Evolutionary conservation across 352 stramenopile genomes (phyloP).

Genomic region (Phytophthora pluvialis): DNA sequence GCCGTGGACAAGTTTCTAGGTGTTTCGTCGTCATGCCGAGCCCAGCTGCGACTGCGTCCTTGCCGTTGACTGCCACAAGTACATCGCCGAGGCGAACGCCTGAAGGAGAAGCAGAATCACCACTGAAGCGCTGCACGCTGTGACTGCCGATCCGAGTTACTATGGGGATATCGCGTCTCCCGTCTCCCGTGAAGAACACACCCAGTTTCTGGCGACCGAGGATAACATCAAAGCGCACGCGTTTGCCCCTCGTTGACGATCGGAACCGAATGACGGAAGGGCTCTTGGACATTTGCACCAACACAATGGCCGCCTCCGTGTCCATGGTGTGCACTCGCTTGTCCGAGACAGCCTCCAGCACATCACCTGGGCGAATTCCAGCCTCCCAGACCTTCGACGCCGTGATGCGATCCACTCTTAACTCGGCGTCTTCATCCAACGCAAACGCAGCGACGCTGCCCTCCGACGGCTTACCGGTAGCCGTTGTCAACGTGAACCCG

Average conservation of each 20-base stretch:
- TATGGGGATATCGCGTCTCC: constrained; percentile 51
- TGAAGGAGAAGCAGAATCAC: constrained; percentile 12
- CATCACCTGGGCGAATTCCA: constrained; percentile 58
- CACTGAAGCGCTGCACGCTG: background rate
- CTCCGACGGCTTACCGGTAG: constrained; percentile 1
- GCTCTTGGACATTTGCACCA: constrained; percentile 36
- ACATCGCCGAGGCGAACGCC: constrained; percentile 51
- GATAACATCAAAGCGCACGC: constrained; percentile 48
- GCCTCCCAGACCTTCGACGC: constrained; percentile 48
- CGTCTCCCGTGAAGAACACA: constrained; percentile 52
- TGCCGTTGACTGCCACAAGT: constrained; percentile 62
- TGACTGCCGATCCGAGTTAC: constrained; percentile 42
- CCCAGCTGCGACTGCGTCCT: constrained; percentile 52
- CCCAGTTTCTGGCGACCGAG: constrained; percentile 51
- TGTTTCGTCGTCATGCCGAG: constrained; percentile 46
- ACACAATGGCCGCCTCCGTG: constrained; percentile 39
- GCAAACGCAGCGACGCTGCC: constrained; percentile 11
- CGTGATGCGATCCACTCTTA: constrained; percentile 41
- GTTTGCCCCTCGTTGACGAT: constrained; percentile 16
- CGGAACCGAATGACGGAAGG: constrained; percentile 61
- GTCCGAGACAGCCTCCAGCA: constrained; percentile 56
- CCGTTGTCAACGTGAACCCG: constrained; percentile 40
- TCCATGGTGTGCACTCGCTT: constrained; percentile 41
- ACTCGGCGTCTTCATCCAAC: constrained; percentile 36
- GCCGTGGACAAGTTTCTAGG: constrained; percentile 39